These are phyloP conservation scores for Sporothrix pallida DNA, from an alignment of 2,329 filamentous ascomycete genomes.

Conservation along the genomic window DNA sequence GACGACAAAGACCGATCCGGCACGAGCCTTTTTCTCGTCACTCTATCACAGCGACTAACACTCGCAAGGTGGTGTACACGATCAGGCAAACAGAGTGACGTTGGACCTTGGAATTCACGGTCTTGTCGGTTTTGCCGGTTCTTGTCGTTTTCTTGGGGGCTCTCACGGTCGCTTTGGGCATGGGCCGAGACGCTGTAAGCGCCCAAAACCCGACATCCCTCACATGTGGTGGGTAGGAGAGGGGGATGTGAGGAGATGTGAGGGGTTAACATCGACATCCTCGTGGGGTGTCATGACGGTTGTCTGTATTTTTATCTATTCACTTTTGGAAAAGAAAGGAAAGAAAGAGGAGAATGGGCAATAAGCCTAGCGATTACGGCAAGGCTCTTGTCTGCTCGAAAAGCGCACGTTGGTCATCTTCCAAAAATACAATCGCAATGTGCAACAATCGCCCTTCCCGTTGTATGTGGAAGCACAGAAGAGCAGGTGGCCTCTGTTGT, in stretches of 20 bases:
- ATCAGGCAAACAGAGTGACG: not conserved
- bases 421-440: conserved; percentile 6
- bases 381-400: not conserved
- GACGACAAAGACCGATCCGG: too few species aligned
- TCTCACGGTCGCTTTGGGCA: not conserved
- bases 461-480: not conserved
- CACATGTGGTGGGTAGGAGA: not conserved
- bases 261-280: not conserved
- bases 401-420: not conserved
- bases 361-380: too few species aligned
- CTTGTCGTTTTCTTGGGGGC: not conserved
- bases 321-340: not conserved
- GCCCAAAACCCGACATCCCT: conserved; percentile 8
- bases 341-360: not conserved
- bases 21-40: too few species aligned
- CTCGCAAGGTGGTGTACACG: not conserved
- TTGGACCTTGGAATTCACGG: too few species aligned
- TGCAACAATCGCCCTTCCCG: not conserved
- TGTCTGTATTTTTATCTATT: too few species aligned
- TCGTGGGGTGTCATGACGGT: too few species aligned
- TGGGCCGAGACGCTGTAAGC: conserved; percentile 29
- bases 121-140: too few species aligned
- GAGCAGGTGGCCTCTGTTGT: not conserved
- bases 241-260: conserved; percentile 1
- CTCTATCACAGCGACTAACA: too few species aligned